Percentiles rank a stretch among this genome's conserved stretches.
Conservation (phyloP, 495 filamentous ascomycete genomes). For the Letharia columbiana region DNA sequence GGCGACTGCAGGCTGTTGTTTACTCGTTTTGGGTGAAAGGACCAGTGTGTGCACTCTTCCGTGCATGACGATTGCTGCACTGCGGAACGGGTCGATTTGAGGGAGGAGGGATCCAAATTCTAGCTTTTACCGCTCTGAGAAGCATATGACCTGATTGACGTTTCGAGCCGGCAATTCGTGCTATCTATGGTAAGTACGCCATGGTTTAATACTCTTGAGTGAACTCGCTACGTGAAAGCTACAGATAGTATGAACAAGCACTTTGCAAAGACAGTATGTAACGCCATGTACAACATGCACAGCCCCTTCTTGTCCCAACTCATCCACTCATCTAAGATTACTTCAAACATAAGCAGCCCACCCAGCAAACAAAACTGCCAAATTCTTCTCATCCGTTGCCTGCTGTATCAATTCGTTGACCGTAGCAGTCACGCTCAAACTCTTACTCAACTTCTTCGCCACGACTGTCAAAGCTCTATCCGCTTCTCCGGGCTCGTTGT, state of each 20-base stretch:
- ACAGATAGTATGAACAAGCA: background rate
- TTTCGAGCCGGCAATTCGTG: background rate
- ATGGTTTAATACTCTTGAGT: background rate
- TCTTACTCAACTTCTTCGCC: constrained; percentile 87
- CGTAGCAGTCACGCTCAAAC: constrained; percentile 83
- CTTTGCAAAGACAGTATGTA: background rate
- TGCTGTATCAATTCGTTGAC: constrained; percentile 96
- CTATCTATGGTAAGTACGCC: background rate
- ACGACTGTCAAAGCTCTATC: constrained; percentile 88
- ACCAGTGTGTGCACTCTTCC: no score
- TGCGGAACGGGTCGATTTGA: no score
- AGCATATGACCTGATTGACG: no score
- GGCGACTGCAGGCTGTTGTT: no score
- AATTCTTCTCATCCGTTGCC: constrained; percentile 83
- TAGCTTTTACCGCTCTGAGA: no score
- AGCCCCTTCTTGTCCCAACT: background rate
- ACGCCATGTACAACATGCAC: background rate
- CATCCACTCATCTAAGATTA: no score
- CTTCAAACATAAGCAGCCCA: constrained; percentile 58
- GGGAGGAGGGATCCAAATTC: no score
- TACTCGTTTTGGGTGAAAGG: no score
- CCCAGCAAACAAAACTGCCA: constrained; percentile 83
- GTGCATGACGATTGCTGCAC: no score
- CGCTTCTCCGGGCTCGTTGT: constrained; percentile 81
- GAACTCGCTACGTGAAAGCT: background rate